Conservation (phyloP, 2,329 filamentous ascomycete genomes). For the Lizonia empirigonia region DNA sequence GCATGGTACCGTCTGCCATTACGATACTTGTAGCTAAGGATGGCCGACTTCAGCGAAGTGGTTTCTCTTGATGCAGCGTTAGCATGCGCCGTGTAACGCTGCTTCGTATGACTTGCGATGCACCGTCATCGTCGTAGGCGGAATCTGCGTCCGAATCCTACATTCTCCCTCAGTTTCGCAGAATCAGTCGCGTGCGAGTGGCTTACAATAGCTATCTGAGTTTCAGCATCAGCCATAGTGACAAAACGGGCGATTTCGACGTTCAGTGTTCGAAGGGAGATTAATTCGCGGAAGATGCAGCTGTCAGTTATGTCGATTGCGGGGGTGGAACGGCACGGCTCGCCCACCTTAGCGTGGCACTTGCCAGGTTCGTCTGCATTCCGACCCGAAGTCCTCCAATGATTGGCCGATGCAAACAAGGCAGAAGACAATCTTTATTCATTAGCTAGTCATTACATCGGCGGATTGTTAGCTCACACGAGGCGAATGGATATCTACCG, state of each 20-base stretch:
- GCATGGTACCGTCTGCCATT: slow-evolving; percentile 40
- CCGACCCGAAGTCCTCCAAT: background rate
- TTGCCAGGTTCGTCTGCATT: background rate
- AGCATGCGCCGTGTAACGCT: background rate
- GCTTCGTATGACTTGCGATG: slow-evolving; percentile 20
- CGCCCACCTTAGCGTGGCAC: slow-evolving; percentile 1
- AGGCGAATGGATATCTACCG: background rate
- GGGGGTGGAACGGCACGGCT: slow-evolving; percentile 17
- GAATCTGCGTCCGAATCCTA: slow-evolving; percentile 28
- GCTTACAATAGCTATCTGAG: slow-evolving; percentile 26
- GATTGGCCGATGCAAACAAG: too few relatives aligned
- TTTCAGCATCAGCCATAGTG: slow-evolving; percentile 24
- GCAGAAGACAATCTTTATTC: too few relatives aligned
- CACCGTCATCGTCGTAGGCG: slow-evolving; percentile 26
- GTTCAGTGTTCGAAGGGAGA: background rate
- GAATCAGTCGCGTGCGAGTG: too few relatives aligned
- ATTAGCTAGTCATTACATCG: slow-evolving; percentile 3
- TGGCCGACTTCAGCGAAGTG: slow-evolving; percentile 31
- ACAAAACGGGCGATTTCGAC: background rate
- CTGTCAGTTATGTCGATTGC: slow-evolving; percentile 9
- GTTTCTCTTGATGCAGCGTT: slow-evolving; percentile 24
- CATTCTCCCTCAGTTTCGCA: slow-evolving; percentile 2
- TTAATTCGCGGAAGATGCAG: background rate
- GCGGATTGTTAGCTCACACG: background rate
- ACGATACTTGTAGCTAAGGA: slow-evolving; percentile 34